phyloP scores from a whole-genome alignment of 2,329 filamentous ascomycete genomes.

The Fusarium agapanthi region DNA sequence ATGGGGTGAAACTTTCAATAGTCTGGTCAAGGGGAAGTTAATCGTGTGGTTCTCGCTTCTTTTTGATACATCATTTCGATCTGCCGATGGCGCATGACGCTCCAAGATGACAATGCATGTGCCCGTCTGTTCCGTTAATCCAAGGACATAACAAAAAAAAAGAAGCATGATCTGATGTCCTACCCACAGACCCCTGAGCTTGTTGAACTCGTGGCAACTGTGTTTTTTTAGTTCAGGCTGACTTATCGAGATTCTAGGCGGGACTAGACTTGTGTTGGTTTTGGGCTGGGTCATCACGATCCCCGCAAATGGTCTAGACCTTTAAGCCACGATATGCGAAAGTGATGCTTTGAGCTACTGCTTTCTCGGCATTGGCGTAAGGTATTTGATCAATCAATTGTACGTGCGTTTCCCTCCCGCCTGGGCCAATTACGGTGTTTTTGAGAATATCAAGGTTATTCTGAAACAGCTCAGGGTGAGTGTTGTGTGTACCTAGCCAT shows the following conservation, averaged over 20 bases:
- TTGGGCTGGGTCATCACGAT: not conserved
- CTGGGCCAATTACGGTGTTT: not conserved
- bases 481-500: not conserved
- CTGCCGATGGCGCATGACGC: not conserved
- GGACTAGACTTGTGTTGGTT: not conserved
- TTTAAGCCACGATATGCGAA: constrained; percentile 1
- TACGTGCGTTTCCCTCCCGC: not conserved
- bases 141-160: not conserved
- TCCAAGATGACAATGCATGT: not conserved
- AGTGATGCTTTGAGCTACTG: constrained; percentile 2
- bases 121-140: not conserved
- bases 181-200: not conserved
- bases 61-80: not conserved
- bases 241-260: constrained; percentile 1
- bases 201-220: not conserved
- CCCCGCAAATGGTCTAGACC: constrained; percentile 35
- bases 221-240: not conserved
- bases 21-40: not conserved
- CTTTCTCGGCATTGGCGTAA: not conserved
- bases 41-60: not conserved
- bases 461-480: not conserved
- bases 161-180: not conserved
- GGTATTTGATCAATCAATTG: not conserved
- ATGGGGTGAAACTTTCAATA: not conserved
- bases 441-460: not conserved